A percentile compares a stretch with the other conserved stretches of the same genome.
These are phyloP conservation scores for Wickerhamomyces hampshirensis DNA, from an alignment of 805 yeast genomes.

Conservation along the genomic window DNA sequence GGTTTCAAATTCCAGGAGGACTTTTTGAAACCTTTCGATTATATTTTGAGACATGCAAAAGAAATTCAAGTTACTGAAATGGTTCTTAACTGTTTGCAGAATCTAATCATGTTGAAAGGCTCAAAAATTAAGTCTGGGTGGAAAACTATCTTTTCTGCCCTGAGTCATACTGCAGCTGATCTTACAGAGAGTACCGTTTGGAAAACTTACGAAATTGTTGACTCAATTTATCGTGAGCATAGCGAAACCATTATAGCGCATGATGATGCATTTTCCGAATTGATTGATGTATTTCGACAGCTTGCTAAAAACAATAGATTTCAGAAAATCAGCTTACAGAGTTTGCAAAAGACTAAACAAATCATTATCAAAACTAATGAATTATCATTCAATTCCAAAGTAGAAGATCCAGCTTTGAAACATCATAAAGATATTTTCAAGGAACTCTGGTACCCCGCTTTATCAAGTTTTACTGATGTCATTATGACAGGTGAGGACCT, in stretches of 20 bases:
- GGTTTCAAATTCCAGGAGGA: constrained; percentile 96
- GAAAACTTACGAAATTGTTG: constrained; percentile 60
- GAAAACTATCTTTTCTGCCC: constrained; percentile 79
- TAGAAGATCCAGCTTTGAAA: constrained; percentile 17
- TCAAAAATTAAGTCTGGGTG: constrained; percentile 85
- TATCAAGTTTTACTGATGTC: constrained; percentile 79
- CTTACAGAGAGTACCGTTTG: constrained; percentile 53
- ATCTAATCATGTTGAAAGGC: constrained; percentile 76
- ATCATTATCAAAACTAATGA: constrained; percentile 58
- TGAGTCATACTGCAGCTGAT: constrained; percentile 67
- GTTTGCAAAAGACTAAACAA: constrained; percentile 67
- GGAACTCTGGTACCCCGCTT: constrained; percentile 81
- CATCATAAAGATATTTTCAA: constrained; percentile 40
- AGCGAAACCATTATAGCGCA: constrained; percentile 61
- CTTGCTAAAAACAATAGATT: constrained; percentile 79
- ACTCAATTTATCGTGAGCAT: constrained; percentile 56
- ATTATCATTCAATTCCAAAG: constrained; percentile 28
- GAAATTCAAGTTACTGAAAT: constrained; percentile 74
- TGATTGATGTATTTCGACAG: constrained; percentile 72
- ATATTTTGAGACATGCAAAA: constrained; percentile 63
- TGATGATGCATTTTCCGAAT: constrained; percentile 55
- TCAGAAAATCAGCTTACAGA: constrained; percentile 75
- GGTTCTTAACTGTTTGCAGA: constrained; percentile 85
- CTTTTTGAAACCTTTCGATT: constrained; percentile 85
- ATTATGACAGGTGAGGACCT: constrained; percentile 92